phyloP scores from a whole-genome alignment of 1,139 yeast genomes.

The Hemisphaericaspora lyxosophila region DNA sequence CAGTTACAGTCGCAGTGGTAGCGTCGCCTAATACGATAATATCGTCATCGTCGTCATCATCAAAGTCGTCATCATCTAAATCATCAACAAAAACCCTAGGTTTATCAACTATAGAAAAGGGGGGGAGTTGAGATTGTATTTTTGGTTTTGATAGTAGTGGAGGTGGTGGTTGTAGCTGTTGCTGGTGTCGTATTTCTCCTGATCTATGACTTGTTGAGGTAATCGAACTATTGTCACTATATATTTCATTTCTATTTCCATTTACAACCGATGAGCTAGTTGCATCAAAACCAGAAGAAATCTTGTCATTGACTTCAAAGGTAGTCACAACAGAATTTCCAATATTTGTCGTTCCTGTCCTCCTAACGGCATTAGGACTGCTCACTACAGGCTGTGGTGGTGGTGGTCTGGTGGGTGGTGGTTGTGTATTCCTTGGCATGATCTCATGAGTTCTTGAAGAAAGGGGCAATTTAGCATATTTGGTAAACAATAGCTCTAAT shows the following conservation, averaged over 20 bases:
- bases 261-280: too few relatives aligned
- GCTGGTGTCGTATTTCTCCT: too few relatives aligned
- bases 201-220: too few relatives aligned
- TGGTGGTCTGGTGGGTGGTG: background rate
- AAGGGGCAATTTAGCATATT: constrained; percentile 15
- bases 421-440: background rate
- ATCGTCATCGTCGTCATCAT: too few relatives aligned
- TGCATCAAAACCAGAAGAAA: background rate
- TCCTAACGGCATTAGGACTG: background rate
- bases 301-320: background rate
- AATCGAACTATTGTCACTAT: too few relatives aligned
- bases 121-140: background rate
- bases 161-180: too few relatives aligned
- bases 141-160: background rate
- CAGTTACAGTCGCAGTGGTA: too few relatives aligned
- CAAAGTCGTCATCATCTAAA: too few relatives aligned
- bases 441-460: background rate
- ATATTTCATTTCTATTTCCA: too few relatives aligned
- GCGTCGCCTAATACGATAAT: too few relatives aligned
- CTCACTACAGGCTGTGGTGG: background rate
- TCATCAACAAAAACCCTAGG: too few relatives aligned
- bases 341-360: background rate
- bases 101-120: too few relatives aligned
- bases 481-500: constrained; percentile 14
- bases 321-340: background rate